A percentile compares a stretch with the other conserved stretches of the same genome.
Conservation (phyloP, 2,329 filamentous ascomycete species). For the Fulvia fulva region DNA sequence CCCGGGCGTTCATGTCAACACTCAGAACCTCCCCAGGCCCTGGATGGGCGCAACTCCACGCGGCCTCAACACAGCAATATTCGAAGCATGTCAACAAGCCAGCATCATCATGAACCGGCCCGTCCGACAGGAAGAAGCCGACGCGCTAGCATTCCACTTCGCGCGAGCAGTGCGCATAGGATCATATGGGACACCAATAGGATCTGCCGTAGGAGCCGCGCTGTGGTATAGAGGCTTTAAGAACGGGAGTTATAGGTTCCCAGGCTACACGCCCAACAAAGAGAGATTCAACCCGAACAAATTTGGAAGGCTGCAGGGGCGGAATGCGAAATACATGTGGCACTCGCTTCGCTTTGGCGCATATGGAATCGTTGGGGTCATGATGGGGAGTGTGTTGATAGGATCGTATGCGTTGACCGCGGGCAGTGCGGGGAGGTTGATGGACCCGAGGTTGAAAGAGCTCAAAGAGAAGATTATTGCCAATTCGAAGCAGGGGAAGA, state of each 20-base stretch:
- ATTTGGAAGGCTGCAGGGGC: conserved; percentile 31
- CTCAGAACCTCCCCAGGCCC: conserved; percentile 36
- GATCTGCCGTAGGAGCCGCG: conserved; percentile 31
- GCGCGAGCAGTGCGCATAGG: conserved; percentile 37
- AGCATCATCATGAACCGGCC: conserved; percentile 35
- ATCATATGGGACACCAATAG: conserved; percentile 37
- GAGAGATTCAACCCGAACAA: conserved; percentile 39
- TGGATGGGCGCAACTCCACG: conserved; percentile 32
- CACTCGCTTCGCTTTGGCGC: conserved; percentile 28
- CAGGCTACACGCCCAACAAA: conserved; percentile 38
- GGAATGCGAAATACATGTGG: conserved; percentile 32
- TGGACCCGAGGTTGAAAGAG: conserved; percentile 40
- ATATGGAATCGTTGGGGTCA: conserved; percentile 31
- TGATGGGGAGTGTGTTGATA: conserved; percentile 33
- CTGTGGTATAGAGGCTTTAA: conserved; percentile 32
- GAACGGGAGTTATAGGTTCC: conserved; percentile 37
- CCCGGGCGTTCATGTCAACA: conserved; percentile 33
- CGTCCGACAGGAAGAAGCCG: conserved; percentile 39
- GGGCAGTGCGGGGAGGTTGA: conserved; percentile 33
- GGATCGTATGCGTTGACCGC: conserved; percentile 32
- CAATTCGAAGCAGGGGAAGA: conserved; percentile 24
- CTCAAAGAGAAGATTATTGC: conserved; percentile 37
- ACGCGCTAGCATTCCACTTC: conserved; percentile 40
- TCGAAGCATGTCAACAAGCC: conserved; percentile 28
- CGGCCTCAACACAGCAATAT: conserved; percentile 32